Conservation (phyloP, 1,284 basidiomycete genomes). For the Cryptococcus wingfieldii region DNA sequence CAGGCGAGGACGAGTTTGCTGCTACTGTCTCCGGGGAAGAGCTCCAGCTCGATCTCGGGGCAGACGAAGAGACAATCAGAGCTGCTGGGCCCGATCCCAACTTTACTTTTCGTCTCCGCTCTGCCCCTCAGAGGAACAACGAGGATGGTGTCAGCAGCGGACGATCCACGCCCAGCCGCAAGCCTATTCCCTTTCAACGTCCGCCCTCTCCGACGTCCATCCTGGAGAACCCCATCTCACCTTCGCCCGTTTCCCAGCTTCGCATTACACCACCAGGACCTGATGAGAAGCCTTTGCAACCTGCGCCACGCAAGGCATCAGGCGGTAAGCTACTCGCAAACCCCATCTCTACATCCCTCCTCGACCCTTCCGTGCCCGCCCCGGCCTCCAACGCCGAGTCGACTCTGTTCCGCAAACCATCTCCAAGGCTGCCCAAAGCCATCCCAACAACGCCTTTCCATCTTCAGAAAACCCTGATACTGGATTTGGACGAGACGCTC, state of each 20-base stretch:
- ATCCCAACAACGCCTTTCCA: constrained; percentile 62
- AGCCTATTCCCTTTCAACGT: constrained; percentile 1
- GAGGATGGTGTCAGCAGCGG: background rate
- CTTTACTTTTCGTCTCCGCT: constrained; percentile 36
- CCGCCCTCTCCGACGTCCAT: constrained; percentile 17
- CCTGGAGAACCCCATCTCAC: constrained; percentile 22
- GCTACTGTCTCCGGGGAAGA: constrained; percentile 8
- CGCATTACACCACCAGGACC: constrained; percentile 4
- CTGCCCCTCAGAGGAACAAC: constrained; percentile 11
- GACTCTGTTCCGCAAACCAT: constrained; percentile 10
- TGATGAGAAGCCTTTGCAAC: constrained; percentile 6
- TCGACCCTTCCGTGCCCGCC: constrained; percentile 47
- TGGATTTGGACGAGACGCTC: constrained; percentile 95
- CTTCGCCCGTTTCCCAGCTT: constrained; percentile 4
- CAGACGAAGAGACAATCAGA: background rate
- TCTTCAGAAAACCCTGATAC: constrained; percentile 82
- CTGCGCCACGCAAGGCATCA: background rate
- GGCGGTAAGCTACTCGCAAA: constrained; percentile 35
- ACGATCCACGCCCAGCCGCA: background rate
- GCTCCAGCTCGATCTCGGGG: background rate
- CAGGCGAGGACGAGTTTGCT: constrained; percentile 24
- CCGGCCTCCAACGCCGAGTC: constrained; percentile 15
- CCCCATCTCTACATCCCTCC: constrained; percentile 39
- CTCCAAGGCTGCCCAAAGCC: constrained; percentile 4
- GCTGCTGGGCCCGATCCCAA: constrained; percentile 8